Evolutionary conservation across 2,329 filamentous ascomycete species (phyloP).

Genomic region (Rhexocercosporidium sp.): DNA sequence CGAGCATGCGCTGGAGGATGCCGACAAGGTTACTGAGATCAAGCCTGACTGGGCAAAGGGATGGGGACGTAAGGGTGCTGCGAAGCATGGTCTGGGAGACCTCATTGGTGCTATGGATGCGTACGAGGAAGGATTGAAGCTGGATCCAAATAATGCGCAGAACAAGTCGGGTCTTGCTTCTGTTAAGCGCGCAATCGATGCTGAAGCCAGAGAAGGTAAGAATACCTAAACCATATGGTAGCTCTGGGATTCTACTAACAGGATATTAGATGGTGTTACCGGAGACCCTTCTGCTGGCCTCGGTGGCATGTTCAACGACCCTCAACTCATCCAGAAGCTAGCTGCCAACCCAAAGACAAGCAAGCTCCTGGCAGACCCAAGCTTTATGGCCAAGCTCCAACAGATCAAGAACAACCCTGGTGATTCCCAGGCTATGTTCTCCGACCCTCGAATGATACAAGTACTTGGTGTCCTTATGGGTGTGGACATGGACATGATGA

Average conservation of each 20-base stretch:
- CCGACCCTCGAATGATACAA: conserved; percentile 89
- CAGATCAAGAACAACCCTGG: conserved; percentile 81
- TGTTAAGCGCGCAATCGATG: conserved; percentile 86
- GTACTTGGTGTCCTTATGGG: conserved; percentile 94
- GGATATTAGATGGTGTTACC: conserved; percentile 45
- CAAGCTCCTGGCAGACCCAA: conserved; percentile 75
- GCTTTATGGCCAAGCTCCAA: conserved; percentile 91
- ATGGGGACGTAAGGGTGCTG: conserved; percentile 91
- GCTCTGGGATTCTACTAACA: conserved; percentile 21
- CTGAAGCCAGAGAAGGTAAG: conserved; percentile 62
- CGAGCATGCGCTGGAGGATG: conserved; percentile 83
- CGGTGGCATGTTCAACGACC: conserved; percentile 94
- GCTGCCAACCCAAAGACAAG: conserved; percentile 94
- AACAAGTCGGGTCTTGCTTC: conserved; percentile 86
- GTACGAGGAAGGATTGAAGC: conserved; percentile 92
- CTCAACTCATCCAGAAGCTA: conserved; percentile 86
- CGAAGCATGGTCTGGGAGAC: conserved; percentile 86
- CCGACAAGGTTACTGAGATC: conserved; percentile 89
- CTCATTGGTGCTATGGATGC: conserved; percentile 85
- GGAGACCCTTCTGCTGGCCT: conserved; percentile 76
- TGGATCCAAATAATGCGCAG: conserved; percentile 89
- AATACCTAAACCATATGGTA: background rate
- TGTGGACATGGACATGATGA: conserved; percentile 80
- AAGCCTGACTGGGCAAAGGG: conserved; percentile 99
- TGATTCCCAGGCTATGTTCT: conserved; percentile 78